Conservation (phyloP, 1,139 yeast species). For the Pichia sp. region DNA sequence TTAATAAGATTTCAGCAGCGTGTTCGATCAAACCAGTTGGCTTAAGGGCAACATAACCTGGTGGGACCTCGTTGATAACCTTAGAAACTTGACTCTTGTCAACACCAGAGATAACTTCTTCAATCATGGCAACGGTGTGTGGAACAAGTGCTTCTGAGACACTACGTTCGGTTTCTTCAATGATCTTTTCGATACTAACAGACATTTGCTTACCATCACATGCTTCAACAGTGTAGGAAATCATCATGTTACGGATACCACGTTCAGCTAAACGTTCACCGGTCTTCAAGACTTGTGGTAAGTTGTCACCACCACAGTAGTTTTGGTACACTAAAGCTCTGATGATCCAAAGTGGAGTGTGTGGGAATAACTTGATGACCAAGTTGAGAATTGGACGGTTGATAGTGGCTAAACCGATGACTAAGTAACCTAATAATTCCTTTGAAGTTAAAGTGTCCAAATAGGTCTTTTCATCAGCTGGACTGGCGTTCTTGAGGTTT, state of each 20-base stretch:
- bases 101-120: slow-evolving; percentile 50
- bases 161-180: slow-evolving; percentile 64
- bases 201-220: slow-evolving; percentile 69
- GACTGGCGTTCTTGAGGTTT: too few relatives aligned
- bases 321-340: slow-evolving; percentile 75
- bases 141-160: slow-evolving; percentile 71
- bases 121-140: slow-evolving; percentile 55
- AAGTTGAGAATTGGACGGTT: slow-evolving; percentile 59
- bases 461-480: slow-evolving; percentile 20
- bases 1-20: slow-evolving; percentile 71
- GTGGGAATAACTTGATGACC: slow-evolving; percentile 69
- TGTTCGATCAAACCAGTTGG: slow-evolving; percentile 86
- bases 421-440: slow-evolving; percentile 58
- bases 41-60: slow-evolving; percentile 86
- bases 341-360: slow-evolving; percentile 68
- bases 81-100: slow-evolving; percentile 39
- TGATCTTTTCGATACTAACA: slow-evolving; percentile 63
- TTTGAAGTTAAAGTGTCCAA: slow-evolving; percentile 28
- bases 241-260: slow-evolving; percentile 92
- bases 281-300: slow-evolving; percentile 64
- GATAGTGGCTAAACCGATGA: slow-evolving; percentile 67
- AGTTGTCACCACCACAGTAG: slow-evolving; percentile 89
- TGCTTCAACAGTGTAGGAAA: slow-evolving; percentile 90
- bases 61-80: slow-evolving; percentile 63
- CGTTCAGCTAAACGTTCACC: slow-evolving; percentile 65